These are phyloP conservation scores for Sutorius australiensis DNA, from an alignment of 768 basidiomycete genomes.

Conservation along the genomic window DNA sequence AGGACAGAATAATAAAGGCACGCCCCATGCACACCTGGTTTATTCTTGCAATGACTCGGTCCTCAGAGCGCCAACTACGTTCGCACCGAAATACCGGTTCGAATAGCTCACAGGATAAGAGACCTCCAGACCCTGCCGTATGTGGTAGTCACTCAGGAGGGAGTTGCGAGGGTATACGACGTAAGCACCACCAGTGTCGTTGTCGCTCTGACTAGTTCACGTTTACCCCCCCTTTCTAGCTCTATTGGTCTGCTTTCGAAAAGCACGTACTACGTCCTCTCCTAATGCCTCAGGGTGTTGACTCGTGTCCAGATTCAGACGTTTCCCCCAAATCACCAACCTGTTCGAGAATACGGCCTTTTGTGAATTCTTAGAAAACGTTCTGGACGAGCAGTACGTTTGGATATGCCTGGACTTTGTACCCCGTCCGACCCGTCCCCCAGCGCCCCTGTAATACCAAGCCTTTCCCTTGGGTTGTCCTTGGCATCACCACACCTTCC, in stretches of 20 bases:
- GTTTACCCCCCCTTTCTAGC: slow-evolving; percentile 36
- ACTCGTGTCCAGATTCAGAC: slow-evolving; percentile 53
- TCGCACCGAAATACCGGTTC: slow-evolving; percentile 81
- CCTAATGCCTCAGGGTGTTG: slow-evolving; percentile 2
- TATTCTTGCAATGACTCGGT: not conserved
- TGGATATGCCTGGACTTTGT: not conserved
- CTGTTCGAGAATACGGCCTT: slow-evolving; percentile 75
- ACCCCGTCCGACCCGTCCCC: slow-evolving; percentile 7
- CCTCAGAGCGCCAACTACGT: slow-evolving; percentile 85
- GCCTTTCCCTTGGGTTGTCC: slow-evolving; percentile 75
- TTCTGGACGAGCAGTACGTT: slow-evolving; percentile 75
- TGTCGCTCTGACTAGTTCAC: not conserved
- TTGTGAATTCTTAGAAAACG: slow-evolving; percentile 60
- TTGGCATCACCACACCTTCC: slow-evolving; percentile 77
- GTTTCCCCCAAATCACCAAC: slow-evolving; percentile 67
- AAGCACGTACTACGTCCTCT: slow-evolving; percentile 43
- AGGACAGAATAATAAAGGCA: slow-evolving; percentile 74
- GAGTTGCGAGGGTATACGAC: slow-evolving; percentile 79
- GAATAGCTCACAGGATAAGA: slow-evolving; percentile 82
- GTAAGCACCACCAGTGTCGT: slow-evolving; percentile 38
- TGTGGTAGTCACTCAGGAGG: slow-evolving; percentile 82
- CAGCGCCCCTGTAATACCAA: slow-evolving; percentile 78
- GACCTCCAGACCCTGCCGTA: slow-evolving; percentile 86
- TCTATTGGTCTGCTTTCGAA: slow-evolving; percentile 87
- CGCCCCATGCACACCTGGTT: slow-evolving; percentile 4